Evolutionary conservation across 169 alveolate genomes (phyloP), one percentile per base, ranked within the genome.

Genomic region (Sarcocystis neurona): DNA sequence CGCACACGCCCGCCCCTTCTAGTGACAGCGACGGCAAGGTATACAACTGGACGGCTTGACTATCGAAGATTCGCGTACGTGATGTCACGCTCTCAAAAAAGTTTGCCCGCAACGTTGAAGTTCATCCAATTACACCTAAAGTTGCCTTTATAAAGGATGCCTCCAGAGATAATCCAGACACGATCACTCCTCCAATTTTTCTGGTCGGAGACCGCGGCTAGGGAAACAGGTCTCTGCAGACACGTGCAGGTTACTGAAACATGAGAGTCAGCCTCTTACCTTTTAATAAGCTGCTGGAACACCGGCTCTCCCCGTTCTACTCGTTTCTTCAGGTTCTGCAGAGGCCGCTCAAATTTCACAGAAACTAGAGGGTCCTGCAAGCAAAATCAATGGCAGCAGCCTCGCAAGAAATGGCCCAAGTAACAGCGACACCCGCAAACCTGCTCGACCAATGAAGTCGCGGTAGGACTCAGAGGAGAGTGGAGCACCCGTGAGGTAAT

Each of bases 221-320:
- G 41, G 18, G 79, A 18, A 8, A 50, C 18, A 8, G 20, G 79
- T 8, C 34, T 23, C 41, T 34, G 39, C 8, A 27, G 32, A 47
- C 3, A 2, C 46, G 2, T 27, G 20, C 23, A n/a, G 12, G 43
- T 23, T n/a, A 34, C 4, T n/a, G 15, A 79, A 4, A 47, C 8
- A 0, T 20, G 15, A n/a, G 6, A 82, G 30, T 3, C n/a, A 20
- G 37, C 30, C 4, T 30, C 84, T 39, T 37, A 87, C 91, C 37
- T 43, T 34, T 56, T 48, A n/a, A 89, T 66, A 15, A 89, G 79
- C 37, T 58, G 37, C 32, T 80, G 70, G 74, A 89, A 89, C 32
- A 89, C 77, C 15, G 88, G 89, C 32, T 80, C 84, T 23, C 88
- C 92, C 20, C 15, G 46, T 34, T 80, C 32, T 72, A 89, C 72